A percentile compares a stretch with the other conserved stretches of the same genome.
Evolutionary conservation across 208 protist genomes (phyloP).

Genomic region (Sergeia podlipaevii): DNA sequence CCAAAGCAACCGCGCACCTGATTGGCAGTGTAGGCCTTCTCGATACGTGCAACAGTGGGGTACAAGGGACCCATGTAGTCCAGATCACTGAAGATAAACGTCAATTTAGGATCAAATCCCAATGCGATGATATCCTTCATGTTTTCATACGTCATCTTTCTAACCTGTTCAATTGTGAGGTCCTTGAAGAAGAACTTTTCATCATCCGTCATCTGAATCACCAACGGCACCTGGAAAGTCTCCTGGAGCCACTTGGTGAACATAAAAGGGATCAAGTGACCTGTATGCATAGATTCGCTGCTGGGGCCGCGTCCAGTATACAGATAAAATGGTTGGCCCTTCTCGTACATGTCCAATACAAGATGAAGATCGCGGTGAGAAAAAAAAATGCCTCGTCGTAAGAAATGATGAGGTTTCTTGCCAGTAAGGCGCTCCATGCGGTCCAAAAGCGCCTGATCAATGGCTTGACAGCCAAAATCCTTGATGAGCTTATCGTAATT

Average conservation of each 20-base stretch:
- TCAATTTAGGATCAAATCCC: conserved; percentile 98
- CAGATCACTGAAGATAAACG: conserved; percentile 99
- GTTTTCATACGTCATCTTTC: conserved; percentile 95
- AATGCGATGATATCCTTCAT: conserved; percentile 99
- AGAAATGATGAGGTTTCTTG: conserved; percentile 83
- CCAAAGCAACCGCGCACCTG: conserved; percentile 96
- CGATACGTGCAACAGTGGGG: conserved; percentile 93
- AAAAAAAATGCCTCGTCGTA: conserved; percentile 97
- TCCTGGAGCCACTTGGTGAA: conserved; percentile 99
- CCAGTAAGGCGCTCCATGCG: conserved; percentile 87
- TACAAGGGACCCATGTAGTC: conserved; percentile 98
- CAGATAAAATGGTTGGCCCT: conserved; percentile 97
- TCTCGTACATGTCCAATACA: conserved; percentile 97
- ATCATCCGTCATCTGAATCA: conserved; percentile 99
- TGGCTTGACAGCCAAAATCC: conserved; percentile 87
- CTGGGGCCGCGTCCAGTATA: conserved; percentile 99
- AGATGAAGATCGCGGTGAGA: conserved; percentile 97
- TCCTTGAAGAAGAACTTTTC: conserved; percentile 99
- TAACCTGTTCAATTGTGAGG: conserved; percentile 91
- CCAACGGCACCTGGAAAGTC: conserved; percentile 98
- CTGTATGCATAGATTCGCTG: conserved; percentile 98
- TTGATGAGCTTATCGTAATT: conserved; percentile 94
- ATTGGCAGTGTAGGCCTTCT: conserved; percentile 94
- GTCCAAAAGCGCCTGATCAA: conserved; percentile 80
- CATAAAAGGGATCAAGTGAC: conserved; percentile 99